Conservation (phyloP, 1,284 basidiomycete species). For the Gomphus bonarii region DNA sequence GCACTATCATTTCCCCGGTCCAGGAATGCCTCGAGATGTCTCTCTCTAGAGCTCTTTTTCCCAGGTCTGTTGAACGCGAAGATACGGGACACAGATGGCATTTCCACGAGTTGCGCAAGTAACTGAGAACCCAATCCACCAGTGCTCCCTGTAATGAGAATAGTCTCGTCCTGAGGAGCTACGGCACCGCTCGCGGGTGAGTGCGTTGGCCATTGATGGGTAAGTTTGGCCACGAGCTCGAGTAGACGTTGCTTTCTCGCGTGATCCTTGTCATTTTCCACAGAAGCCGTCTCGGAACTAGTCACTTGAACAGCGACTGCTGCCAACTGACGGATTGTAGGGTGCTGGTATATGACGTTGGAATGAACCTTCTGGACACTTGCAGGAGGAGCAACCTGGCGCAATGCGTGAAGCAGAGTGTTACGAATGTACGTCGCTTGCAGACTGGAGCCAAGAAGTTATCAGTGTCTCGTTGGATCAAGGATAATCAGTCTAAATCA, state of each 20-base stretch:
- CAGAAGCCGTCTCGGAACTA: conserved; percentile 10
- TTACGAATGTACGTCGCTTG: conserved; percentile 25
- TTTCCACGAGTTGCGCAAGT: conserved; percentile 19
- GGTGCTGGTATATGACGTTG: conserved; percentile 27
- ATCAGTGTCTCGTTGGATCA: neutral
- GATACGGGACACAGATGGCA: conserved; percentile 17
- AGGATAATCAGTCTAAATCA: neutral
- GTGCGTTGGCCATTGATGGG: conserved; percentile 20
- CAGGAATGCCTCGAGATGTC: conserved; percentile 20
- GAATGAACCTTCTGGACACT: conserved; percentile 18
- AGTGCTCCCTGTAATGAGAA: conserved; percentile 27
- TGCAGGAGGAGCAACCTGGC: conserved; percentile 13
- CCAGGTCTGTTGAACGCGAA: conserved; percentile 20
- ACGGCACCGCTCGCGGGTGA: conserved; percentile 1
- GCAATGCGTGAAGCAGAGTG: conserved; percentile 17
- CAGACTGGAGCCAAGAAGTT: conserved; percentile 15
- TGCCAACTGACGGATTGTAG: conserved; percentile 22
- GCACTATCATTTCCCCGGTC: conserved; percentile 20
- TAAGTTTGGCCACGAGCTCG: conserved; percentile 25
- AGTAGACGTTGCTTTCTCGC: conserved; percentile 18
- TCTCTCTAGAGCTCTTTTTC: conserved; percentile 12
- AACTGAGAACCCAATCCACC: conserved; percentile 24
- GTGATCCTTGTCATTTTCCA: conserved; percentile 6
- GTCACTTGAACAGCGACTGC: conserved; percentile 16
- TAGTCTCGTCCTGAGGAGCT: conserved; percentile 13